These are phyloP conservation scores for Striga hermonthica DNA, from an alignment of 305 asterid genomes.

Conservation along the genomic window DNA sequence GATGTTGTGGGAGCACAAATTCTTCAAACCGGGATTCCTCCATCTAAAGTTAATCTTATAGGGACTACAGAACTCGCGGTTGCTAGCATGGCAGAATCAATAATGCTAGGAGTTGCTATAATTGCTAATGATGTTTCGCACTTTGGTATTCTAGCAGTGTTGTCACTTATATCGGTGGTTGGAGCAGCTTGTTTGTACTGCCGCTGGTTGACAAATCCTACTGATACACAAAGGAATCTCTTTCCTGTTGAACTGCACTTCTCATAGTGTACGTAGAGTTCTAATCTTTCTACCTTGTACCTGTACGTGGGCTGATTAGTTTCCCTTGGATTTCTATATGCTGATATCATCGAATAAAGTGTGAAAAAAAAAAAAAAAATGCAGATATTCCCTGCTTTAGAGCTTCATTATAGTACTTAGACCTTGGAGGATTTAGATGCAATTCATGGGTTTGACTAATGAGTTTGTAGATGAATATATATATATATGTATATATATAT, in stretches of 20 bases:
- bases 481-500: too few species aligned
- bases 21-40: slow-evolving; percentile 91
- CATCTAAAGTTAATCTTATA: slow-evolving; percentile 87
- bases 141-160: slow-evolving; percentile 68
- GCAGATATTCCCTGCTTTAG: neutral
- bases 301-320: slow-evolving; percentile 15
- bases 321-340: neutral
- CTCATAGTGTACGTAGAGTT: slow-evolving; percentile 44
- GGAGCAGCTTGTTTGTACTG: slow-evolving; percentile 83
- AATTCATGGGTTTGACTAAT: too few species aligned
- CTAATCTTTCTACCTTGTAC: slow-evolving; percentile 5
- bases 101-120: slow-evolving; percentile 89
- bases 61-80: slow-evolving; percentile 90
- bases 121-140: slow-evolving; percentile 82
- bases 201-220: slow-evolving; percentile 78
- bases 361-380: neutral
- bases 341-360: slow-evolving; percentile 1
- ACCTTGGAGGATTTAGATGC: too few species aligned
- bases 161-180: slow-evolving; percentile 74
- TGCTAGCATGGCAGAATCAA: slow-evolving; percentile 86
- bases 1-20: slow-evolving; percentile 86
- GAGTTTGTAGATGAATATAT: too few species aligned
- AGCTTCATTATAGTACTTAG: neutral
- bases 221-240: slow-evolving; percentile 72
- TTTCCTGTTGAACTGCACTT: slow-evolving; percentile 50